Base-by-base conservation (phyloP, 1,284 basidiomycete genomes). In the Moesziomyces antarcticus region DNA sequence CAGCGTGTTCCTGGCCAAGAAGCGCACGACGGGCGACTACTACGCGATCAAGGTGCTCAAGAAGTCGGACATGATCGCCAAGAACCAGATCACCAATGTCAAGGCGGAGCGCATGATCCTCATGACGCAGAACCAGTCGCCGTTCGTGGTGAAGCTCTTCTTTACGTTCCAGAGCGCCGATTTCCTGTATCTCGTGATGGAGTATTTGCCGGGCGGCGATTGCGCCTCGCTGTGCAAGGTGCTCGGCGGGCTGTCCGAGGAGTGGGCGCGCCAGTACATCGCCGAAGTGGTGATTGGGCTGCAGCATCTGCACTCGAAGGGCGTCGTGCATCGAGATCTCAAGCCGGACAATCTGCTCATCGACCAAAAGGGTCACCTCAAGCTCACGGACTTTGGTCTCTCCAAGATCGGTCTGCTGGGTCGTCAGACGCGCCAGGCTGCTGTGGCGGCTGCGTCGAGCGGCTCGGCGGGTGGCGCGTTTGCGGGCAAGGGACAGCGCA, bases 21-120 rank as follows among this genome's bases (percentile, higher is more conserved):
- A 99, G 88, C 94, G 94, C 77, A 92, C 90, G 5, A 99, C 97
- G 1, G 97, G 97, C 55, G 97, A 99, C 85, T 97, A 98, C 86
- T 99, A 92, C 86, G 97, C 97, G 27, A 97, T 99, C 89, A 99
- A 99, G 86, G 94, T 98, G 35, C 86, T 99, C 78, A 98, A 97
- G 86, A 99, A 99, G 87, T 93, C 94, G 27, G 97, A 99, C 86
- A 99, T 99, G 97, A 98, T 99, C 83, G 94, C 97, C 49, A 99
- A 99, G 89, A 99, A 99, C 87, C 97, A 99, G 85, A 97, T 99
- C 85, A 99, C 97, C 58, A 99, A 99, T 83, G 96, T 99, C 85
- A 99, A 98, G 86, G 97, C 97, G 3, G 97, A 99, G 86, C 89
- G 97, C 59, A 98, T 96, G 90, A 99, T 99, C 81, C 88, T 99